These are phyloP conservation scores for Seminavis robusta DNA, from an alignment of 108 stramenopile genomes.

Conservation along the genomic window DNA sequence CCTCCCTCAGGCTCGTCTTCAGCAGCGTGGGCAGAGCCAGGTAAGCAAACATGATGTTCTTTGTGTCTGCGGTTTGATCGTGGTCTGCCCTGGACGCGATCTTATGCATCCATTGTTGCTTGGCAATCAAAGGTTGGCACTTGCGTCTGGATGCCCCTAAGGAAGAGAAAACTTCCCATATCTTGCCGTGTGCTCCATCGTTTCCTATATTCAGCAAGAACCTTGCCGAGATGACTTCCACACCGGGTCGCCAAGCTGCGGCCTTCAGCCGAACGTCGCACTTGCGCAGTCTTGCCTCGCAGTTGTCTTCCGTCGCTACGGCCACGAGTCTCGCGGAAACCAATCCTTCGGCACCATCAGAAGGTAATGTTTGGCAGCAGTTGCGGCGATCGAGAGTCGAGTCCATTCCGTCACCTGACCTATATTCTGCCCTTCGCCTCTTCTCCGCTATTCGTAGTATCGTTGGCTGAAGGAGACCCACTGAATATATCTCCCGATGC, in stretches of 20 bases:
- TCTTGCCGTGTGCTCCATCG: slow-evolving; percentile 30
- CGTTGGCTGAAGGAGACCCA: slow-evolving; percentile 22
- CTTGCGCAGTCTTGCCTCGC: slow-evolving; percentile 26
- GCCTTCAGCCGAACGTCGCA: slow-evolving; percentile 25
- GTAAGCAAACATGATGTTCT: too few species aligned
- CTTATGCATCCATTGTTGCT: not conserved
- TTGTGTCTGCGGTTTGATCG: too few species aligned
- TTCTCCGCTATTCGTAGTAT: not conserved
- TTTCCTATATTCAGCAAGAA: slow-evolving; percentile 25
- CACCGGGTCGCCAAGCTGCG: slow-evolving; percentile 48
- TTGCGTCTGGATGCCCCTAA: slow-evolving; percentile 25
- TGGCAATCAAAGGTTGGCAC: slow-evolving; percentile 41
- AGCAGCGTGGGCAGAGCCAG: slow-evolving; percentile 48
- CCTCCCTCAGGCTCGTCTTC: slow-evolving; percentile 23
- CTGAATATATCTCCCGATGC: slow-evolving; percentile 10
- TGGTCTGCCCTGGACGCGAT: not conserved
- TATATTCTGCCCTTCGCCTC: not conserved
- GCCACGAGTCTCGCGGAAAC: slow-evolving; percentile 49
- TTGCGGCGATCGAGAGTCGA: not conserved
- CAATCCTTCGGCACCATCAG: slow-evolving; percentile 13
- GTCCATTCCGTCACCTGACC: not conserved
- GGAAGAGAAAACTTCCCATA: not conserved
- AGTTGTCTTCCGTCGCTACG: slow-evolving; percentile 30
- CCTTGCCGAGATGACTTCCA: slow-evolving; percentile 40
- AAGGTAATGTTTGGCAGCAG: slow-evolving; percentile 3